Base-by-base conservation (phyloP, 2,329 filamentous ascomycete species). In the Ophiostoma australiae region DNA sequence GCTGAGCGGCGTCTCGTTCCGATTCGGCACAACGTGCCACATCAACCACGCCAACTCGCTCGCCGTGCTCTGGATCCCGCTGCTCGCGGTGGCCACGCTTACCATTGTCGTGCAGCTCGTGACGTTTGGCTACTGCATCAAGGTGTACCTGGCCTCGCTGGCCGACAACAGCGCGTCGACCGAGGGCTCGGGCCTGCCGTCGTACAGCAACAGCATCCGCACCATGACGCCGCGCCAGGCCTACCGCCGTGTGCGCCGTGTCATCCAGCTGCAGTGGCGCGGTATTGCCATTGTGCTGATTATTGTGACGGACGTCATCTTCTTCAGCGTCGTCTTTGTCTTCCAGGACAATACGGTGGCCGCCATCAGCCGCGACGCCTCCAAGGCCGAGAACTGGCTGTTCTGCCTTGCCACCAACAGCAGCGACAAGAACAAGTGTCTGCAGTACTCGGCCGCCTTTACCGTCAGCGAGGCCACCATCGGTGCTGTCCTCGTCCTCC, bases 181-280 rank as follows among this genome's bases (percentile, higher is more conserved):
- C 0, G 89, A 90, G 69, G 89, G 86, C 76, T 93, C 91, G 3
- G 86, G 85, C 39, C 82, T 96, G 41, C 91, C 92, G 0, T 90
- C 90, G 0, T 94, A 94, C 80, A 86, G 87, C 15, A 88, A 87
- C 77, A 97, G 92, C 78, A 82, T 94, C 71, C 87, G 87, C 73
- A 92, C 89, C 73, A 87, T 93, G 78, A 92, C 91, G 10, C 93
- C 94, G 13, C 88, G 91, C 70, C 93, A 96, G 77, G 92, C 96
- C 1, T 97, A 96, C 78, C 89, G 91, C 74, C 89, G 95, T 76
- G 87, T 99, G 52, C 89, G 89, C 74, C 90, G 93, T 75, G 93
- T 98, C 23, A 86, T 99, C 52, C 89, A 91, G 78, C 87, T 98
- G 4, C 95, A 99, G 80, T 99, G 95, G 95, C 88, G 94, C 75